These are phyloP conservation scores for Neurospora africana DNA, from an alignment of 495 filamentous ascomycete species.

Conservation along the genomic window DNA sequence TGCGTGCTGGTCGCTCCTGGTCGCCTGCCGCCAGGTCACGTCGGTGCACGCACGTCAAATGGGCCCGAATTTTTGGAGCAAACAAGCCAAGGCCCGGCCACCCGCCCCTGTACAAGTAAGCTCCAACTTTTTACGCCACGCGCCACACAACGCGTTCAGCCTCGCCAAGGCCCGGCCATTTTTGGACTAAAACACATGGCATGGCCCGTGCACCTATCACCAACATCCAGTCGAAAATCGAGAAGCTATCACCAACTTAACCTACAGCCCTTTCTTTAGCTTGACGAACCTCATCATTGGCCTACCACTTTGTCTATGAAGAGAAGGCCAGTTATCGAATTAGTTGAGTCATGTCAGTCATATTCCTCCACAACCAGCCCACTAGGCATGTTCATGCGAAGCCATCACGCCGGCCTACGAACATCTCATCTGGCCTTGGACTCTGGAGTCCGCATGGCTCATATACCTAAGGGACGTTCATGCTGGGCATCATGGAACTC, in stretches of 20 bases:
- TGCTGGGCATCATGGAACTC: neutral
- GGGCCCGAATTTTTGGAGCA: slow-evolving; percentile 14
- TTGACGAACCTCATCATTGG: too few relatives aligned
- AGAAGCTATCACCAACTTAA: neutral
- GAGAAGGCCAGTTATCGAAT: too few relatives aligned
- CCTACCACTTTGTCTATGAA: too few relatives aligned
- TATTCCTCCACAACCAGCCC: too few relatives aligned
- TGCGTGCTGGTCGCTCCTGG: neutral
- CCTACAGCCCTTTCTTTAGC: too few relatives aligned
- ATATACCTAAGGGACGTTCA: neutral
- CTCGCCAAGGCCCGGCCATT: slow-evolving; percentile 1
- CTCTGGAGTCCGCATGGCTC: neutral
- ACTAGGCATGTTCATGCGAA: neutral
- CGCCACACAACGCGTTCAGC: slow-evolving; percentile 9
- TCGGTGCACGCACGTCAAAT: neutral
- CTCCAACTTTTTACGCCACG: slow-evolving; percentile 2
- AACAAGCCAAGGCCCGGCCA: neutral
- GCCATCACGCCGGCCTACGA: neutral
- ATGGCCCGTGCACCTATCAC: neutral
- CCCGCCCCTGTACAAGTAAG: neutral
- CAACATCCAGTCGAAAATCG: neutral
- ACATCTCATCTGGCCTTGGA: neutral
- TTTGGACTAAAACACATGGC: neutral
- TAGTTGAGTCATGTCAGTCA: too few relatives aligned
- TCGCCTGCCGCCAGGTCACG: neutral